Evolutionary conservation across 495 filamentous ascomycete species (phyloP), one percentile per base, ranked within the genome.

Genomic region (Podospora pseudoanserina): DNA sequence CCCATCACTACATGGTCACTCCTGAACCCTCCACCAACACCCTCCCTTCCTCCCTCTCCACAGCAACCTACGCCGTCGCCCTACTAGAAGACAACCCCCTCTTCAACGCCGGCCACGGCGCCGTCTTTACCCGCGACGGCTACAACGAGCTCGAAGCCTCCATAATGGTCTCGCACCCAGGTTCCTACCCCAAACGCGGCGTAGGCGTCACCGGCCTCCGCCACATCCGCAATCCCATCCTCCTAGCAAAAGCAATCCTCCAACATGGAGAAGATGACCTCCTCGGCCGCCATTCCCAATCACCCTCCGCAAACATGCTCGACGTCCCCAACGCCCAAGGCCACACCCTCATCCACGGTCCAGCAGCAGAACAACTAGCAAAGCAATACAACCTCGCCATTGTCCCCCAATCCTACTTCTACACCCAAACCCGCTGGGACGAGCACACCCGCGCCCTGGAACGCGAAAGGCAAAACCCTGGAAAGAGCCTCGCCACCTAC

Each of bases 121-220:
- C 92, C 62, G 93, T 96, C 18, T 97, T 96, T 77, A 96, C 92
- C 2, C 84, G 86, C 54, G 88, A 88, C 62, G 93, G 93, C 9
- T 87, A 86, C 65, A 93, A 92, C 77, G 93, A 97, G 77, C 87
- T 96, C 71, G 93, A 97, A 77, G 90, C 93, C 32, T 91, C 87
- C n/a, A 85, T 97, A 28, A 97, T 97, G 94, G 91, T 95, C 0
- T 88, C 89, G 4, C 80, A 82, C n/a, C 55, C 55, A 3, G 23
- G 2, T 2, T 89, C 88, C 1, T 77, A 80, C 54, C 86, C 86
- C 30, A 97, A 97, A 79, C 84, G 92, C 27, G 92, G 88, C 19
- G 90, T 89, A 0, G 91, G 90, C 13, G 86, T 92, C 9, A 92
- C 91, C 75, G 84, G 91, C 5, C 71, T 97, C 20, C 83, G 83